Percentiles rank a stretch among this genome's conserved stretches.
Evolutionary conservation across 2,329 filamentous ascomycete species (phyloP).

Genomic region (Colletotrichum sp.): DNA sequence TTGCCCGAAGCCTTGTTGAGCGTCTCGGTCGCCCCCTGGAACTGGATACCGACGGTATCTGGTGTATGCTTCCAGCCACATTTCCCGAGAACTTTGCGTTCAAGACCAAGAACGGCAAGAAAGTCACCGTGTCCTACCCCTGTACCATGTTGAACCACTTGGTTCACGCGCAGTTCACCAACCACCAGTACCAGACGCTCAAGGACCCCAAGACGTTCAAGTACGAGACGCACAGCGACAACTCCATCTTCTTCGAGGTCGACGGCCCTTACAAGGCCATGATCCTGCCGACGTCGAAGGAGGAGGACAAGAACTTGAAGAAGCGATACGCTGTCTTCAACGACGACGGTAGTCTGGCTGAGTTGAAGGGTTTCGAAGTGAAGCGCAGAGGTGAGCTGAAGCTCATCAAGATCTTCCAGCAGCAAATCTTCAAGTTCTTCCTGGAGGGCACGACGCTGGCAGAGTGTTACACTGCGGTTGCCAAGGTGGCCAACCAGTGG

Average conservation of each 20-base stretch:
- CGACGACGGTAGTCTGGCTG: conserved; percentile 91
- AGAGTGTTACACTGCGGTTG: conserved; percentile 90
- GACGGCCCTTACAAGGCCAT: conserved; percentile 98
- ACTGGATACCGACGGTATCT: conserved; percentile 97
- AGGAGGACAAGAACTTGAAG: conserved; percentile 99
- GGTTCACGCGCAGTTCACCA: conserved; percentile 93
- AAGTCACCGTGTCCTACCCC: conserved; percentile 93
- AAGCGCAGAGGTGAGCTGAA: conserved; percentile 98
- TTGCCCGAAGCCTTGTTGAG: conserved; percentile 92
- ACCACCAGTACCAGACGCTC: conserved; percentile 95
- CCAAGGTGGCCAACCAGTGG: conserved; percentile 95
- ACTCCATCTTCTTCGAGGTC: conserved; percentile 99
- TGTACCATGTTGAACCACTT: conserved; percentile 99
- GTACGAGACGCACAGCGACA: conserved; percentile 97
- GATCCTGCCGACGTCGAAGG: conserved; percentile 96
- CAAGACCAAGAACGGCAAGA: conserved; percentile 94
- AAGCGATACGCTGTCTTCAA: conserved; percentile 99
- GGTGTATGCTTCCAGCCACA: conserved; percentile 96
- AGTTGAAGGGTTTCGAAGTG: conserved; percentile 96
- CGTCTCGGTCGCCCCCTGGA: conserved; percentile 91
- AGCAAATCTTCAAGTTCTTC: conserved; percentile 99
- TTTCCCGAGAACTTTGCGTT: conserved; percentile 98
- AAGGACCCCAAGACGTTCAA: conserved; percentile 79
- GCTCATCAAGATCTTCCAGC: conserved; percentile 99
- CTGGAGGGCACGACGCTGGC: conserved; percentile 85